A percentile compares a stretch with the other conserved stretches of the same genome.
phyloP scores from a whole-genome alignment of 73 alveolate species.

The Tetrahymena elliotti region DNA sequence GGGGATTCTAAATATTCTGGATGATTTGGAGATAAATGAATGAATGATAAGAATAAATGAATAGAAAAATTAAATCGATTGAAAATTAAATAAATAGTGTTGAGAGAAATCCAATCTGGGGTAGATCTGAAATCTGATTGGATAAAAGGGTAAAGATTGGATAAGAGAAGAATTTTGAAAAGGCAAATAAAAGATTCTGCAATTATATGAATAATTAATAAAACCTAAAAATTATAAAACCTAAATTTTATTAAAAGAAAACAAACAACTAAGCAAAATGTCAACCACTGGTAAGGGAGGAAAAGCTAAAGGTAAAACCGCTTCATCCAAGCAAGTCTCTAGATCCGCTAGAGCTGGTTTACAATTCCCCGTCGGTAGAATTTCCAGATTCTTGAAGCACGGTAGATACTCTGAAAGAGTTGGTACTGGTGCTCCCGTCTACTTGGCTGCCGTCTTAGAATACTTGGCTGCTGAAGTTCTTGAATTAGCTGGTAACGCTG shows the following conservation, averaged over 20 bases:
- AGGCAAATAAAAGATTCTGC: not conserved
- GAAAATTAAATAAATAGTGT: not conserved
- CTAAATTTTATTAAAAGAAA: not conserved
- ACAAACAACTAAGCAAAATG: not conserved
- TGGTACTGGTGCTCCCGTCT: constrained; percentile 88
- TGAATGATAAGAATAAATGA: not conserved
- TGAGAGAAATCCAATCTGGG: not conserved
- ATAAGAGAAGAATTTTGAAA: not conserved
- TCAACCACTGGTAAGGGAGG: constrained; percentile 64
- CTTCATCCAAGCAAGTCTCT: constrained; percentile 56
- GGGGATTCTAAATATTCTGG: not conserved
- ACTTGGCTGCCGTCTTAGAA: constrained; percentile 71
- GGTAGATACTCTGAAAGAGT: constrained; percentile 86
- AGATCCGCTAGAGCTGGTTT: constrained; percentile 74
- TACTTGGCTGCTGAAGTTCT: constrained; percentile 79
- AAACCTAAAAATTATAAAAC: not conserved
- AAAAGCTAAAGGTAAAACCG: constrained; percentile 55
- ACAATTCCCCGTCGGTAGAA: constrained; percentile 86
- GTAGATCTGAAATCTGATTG: not conserved
- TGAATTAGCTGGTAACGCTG: constrained; percentile 79
- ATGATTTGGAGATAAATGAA: not conserved
- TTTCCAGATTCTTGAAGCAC: constrained; percentile 67
- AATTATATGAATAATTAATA: not conserved
- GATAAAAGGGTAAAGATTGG: not conserved
- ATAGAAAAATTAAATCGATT: not conserved